Base-by-base conservation (phyloP, 1,284 basidiomycete genomes). In the Gymnopus androsaceus region DNA sequence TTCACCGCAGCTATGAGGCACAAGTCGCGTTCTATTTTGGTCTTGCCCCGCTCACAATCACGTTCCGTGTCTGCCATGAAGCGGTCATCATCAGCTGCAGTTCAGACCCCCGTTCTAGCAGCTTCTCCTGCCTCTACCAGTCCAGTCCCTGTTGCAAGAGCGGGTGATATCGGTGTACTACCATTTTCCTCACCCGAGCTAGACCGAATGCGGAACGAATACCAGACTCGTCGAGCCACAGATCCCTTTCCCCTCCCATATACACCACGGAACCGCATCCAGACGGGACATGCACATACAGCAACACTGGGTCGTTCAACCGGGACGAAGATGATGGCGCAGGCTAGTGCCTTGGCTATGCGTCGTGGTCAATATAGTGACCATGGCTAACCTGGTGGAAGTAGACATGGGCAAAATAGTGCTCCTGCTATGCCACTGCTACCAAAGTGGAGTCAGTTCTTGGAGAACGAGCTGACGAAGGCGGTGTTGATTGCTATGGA, bases 401-500 rank as follows among this genome's bases (percentile, higher is more conserved):
- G 36, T 38, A 17, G 38, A 27, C 37, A 11, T 51, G 56, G 49
- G 8, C 17, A 37, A 31, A 50, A 31, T 38, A 54, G 42, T 55
- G n/a, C 44, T n/a, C n/a, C n/a, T n/a, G n/a, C n/a, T n/a, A n/a
- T n/a, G n/a, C n/a, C n/a, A 38, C 17, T 38, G 46, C 41, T 11
- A 19, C 9, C 28, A 15, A 21, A 45, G 11, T 51, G 34, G 47
- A 42, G 11, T 49, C 47, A 37, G 69, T 64, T 64, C 6, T 50
- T 66, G 45, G 68, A 67, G 41, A 71, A 75, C 53, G 65, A 66
- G 54, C 65, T 76, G 44, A 72, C 72, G 23, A 66, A 74, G n/a
- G 67, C 72, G 9, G 60, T 76, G 31, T 60, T 74, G 48, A 61
- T 67, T 52, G 72, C 72, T 8, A 72, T 74, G 70, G 68, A 68